Conservation (phyloP, 345 rosid species). For the Populus alba region DNA sequence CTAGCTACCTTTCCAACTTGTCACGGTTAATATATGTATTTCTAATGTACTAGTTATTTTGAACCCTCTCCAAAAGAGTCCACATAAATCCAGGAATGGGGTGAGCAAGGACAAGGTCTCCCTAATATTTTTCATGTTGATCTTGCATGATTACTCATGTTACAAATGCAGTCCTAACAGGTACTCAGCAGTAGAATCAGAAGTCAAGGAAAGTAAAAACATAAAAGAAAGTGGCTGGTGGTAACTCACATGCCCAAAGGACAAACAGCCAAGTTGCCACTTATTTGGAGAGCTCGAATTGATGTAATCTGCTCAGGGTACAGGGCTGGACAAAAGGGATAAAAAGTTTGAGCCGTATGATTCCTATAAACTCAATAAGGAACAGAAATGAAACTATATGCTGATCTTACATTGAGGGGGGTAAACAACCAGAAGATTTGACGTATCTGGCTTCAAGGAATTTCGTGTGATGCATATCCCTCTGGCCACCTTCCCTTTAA, state of each 20-base stretch:
- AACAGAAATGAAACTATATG: conserved; percentile 3
- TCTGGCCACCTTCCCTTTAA: conserved; percentile 62
- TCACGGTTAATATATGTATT: neutral
- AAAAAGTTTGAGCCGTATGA: neutral
- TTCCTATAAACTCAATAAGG: neutral
- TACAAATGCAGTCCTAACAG: too few relatives aligned
- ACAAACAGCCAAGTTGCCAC: conserved; percentile 71
- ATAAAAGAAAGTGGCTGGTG: too few relatives aligned
- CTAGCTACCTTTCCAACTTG: neutral
- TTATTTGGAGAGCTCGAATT: conserved; percentile 73
- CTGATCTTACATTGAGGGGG: conserved; percentile 84
- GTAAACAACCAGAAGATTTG: conserved; percentile 60
- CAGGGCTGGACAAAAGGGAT: conserved; percentile 49
- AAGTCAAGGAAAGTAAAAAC: neutral
- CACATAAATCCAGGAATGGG: neutral
- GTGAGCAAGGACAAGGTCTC: neutral
- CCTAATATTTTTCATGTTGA: neutral
- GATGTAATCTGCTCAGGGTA: conserved; percentile 63
- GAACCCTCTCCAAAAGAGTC: neutral
- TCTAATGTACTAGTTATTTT: neutral
- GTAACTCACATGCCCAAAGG: conserved; percentile 68
- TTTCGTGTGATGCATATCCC: conserved; percentile 70
- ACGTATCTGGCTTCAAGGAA: conserved; percentile 61
- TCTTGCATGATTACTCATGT: too few relatives aligned
- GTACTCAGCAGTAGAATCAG: neutral